Evolutionary conservation across 2,329 filamentous ascomycete species (phyloP).

Genomic region (Cadophora gregata): DNA sequence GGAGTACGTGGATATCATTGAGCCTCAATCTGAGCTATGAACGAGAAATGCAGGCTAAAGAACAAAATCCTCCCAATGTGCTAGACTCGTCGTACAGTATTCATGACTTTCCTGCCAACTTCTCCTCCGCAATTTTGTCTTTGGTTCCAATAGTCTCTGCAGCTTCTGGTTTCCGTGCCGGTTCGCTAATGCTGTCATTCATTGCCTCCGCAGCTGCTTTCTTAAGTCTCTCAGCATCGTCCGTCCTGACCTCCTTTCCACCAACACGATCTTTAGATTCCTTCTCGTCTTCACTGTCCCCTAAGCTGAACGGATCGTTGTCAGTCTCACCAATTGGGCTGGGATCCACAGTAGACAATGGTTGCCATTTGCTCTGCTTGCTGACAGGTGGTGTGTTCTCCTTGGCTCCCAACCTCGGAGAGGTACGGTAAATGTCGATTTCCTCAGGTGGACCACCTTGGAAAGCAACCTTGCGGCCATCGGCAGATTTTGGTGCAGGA

Average conservation of each 20-base stretch:
- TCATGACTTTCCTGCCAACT: conserved; percentile 38
- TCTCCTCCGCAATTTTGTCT: conserved; percentile 42
- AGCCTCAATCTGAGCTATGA: conserved; percentile 17
- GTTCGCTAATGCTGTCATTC: conserved; percentile 48
- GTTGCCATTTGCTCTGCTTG: conserved; percentile 96
- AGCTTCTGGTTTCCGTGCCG: conserved; percentile 40
- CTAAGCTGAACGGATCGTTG: conserved; percentile 95
- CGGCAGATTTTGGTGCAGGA: conserved; percentile 48
- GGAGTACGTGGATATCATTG: conserved; percentile 23
- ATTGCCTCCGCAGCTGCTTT: conserved; percentile 62
- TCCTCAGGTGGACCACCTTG: conserved; percentile 70
- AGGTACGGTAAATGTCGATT: conserved; percentile 77
- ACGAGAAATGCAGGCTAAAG: conserved; percentile 24
- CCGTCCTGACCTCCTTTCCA: conserved; percentile 61
- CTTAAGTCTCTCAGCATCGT: conserved; percentile 63
- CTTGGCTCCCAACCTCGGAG: conserved; percentile 61
- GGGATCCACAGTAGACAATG: conserved; percentile 83
- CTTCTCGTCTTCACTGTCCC: conserved; percentile 93
- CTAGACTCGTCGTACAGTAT: neutral
- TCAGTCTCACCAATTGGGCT: conserved; percentile 83
- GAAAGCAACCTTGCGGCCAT: conserved; percentile 59
- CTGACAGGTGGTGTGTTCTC: conserved; percentile 55
- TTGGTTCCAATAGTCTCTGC: conserved; percentile 42
- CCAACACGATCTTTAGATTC: conserved; percentile 65
- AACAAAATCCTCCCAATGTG: conserved; percentile 1